Percentiles rank a stretch among this genome's conserved stretches.
Evolutionary conservation across 2,329 filamentous ascomycete genomes (phyloP).

Genomic region (Tolypocladium nubicola): DNA sequence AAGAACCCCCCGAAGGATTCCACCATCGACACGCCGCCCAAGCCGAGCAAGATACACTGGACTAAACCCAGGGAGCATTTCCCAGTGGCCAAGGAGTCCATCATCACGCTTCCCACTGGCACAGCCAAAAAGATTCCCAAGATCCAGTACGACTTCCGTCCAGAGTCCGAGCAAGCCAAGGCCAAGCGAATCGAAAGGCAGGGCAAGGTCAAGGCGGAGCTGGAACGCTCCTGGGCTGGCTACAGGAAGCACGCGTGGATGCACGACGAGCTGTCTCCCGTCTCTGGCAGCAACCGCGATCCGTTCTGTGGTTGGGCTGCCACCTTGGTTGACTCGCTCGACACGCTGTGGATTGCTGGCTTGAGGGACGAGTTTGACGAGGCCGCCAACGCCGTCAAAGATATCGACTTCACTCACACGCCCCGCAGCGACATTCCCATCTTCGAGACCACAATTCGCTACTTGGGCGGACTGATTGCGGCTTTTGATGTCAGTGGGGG

Average conservation of each 20-base stretch:
- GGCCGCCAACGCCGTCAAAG: slow-evolving; percentile 55
- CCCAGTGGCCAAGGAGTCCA: slow-evolving; percentile 58
- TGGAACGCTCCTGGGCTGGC: slow-evolving; percentile 69
- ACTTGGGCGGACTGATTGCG: slow-evolving; percentile 73
- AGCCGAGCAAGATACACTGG: slow-evolving; percentile 51
- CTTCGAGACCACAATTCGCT: slow-evolving; percentile 87
- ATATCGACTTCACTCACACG: slow-evolving; percentile 76
- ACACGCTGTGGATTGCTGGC: slow-evolving; percentile 82
- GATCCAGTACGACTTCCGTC: slow-evolving; percentile 64
- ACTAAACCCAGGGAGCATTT: slow-evolving; percentile 63
- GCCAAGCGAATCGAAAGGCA: slow-evolving; percentile 55
- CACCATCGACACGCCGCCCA: slow-evolving; percentile 6
- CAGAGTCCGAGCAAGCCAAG: slow-evolving; percentile 50
- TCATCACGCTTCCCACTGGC: slow-evolving; percentile 68
- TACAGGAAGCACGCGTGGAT: slow-evolving; percentile 74
- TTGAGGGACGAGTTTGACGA: slow-evolving; percentile 70
- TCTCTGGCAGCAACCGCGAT: slow-evolving; percentile 57
- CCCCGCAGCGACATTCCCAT: slow-evolving; percentile 62
- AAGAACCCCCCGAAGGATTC: slow-evolving; percentile 15
- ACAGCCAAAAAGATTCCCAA: slow-evolving; percentile 59
- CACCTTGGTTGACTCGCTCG: slow-evolving; percentile 71
- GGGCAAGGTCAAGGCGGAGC: slow-evolving; percentile 58
- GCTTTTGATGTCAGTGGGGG: slow-evolving; percentile 79
- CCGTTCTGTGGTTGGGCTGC: slow-evolving; percentile 90
- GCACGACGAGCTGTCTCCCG: slow-evolving; percentile 75